Base-by-base conservation (phyloP, 805 yeast genomes). In the Cephaloascus albidus region DNA sequence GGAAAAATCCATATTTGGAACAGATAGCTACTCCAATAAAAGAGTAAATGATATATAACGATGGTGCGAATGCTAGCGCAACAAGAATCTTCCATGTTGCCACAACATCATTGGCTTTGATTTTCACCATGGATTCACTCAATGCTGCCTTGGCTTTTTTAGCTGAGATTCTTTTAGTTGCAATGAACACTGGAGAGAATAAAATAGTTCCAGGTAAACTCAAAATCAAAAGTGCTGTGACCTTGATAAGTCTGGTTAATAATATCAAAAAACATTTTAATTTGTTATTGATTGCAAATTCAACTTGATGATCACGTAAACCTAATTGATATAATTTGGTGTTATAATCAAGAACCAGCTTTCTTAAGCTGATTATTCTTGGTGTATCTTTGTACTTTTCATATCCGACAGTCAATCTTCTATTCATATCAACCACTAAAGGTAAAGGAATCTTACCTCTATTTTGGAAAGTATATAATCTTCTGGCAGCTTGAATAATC, bases 41-140 rank as follows among this genome's bases (percentile, higher is more conserved):
- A 3, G 69, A 63, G 48, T 62, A 65, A 36, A 65, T 60, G 3
- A 61, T 55, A 43, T 65, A 65, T 18, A 65, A 52, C 28, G 54
- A 49, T 3, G 71, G 71, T 1, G 71, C 71, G 27, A 63, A 46
- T 1, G 57, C 64, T 37, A 65, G 49, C 0, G 70, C 70, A 27
- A 65, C 70, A 23, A 65, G 45, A 15, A 63, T 63, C 44, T 65
- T 65, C 71, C 71, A 65, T 1, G 70, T 60, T 4, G 65, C 61
- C 36, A 65, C 48, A 18, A 65, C 71, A 48, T 65, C 71, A 15
- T 52, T 57, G 32, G 69, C 72, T 38, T 60, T 56, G 43, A 65
- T 55, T 39, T 65, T 65, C 8, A 65, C 72, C 18, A 55, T 55
- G 1, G 68, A 61, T 2, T 53, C 57, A 3, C 60, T 64, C 38